phyloP scores from a whole-genome alignment of 2,329 filamentous ascomycete genomes.

The Plectosphaerella sp. region DNA sequence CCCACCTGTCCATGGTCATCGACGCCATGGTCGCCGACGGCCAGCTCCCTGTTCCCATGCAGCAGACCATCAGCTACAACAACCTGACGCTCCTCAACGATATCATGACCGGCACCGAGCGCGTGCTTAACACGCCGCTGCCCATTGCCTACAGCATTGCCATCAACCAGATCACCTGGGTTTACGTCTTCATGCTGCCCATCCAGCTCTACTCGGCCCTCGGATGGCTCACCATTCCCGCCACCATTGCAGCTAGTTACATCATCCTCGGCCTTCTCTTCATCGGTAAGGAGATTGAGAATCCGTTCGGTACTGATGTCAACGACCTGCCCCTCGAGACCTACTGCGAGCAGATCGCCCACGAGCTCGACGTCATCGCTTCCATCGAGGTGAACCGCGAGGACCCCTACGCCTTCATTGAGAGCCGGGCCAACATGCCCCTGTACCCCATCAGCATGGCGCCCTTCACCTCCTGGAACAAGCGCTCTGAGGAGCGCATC shows the following conservation, averaged over 20 bases:
- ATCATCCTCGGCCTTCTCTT: slow-evolving; percentile 73
- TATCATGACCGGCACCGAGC: slow-evolving; percentile 66
- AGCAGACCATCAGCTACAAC: slow-evolving; percentile 58
- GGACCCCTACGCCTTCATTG: slow-evolving; percentile 26
- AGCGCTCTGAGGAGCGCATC: slow-evolving; percentile 34
- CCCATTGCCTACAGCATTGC: slow-evolving; percentile 80
- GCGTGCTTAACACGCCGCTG: slow-evolving; percentile 76
- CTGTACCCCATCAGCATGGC: slow-evolving; percentile 50
- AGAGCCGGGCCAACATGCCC: slow-evolving; percentile 41
- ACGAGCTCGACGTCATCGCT: slow-evolving; percentile 71
- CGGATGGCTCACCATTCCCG: slow-evolving; percentile 73
- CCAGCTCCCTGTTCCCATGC: slow-evolving; percentile 51
- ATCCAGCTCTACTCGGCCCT: slow-evolving; percentile 70
- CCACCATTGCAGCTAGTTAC: slow-evolving; percentile 67
- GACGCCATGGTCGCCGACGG: slow-evolving; percentile 54
- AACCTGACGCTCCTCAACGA: slow-evolving; percentile 65
- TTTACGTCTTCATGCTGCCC: slow-evolving; percentile 75
- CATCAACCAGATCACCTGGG: slow-evolving; percentile 81
- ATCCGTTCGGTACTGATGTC: slow-evolving; percentile 79
- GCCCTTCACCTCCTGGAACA: slow-evolving; percentile 30
- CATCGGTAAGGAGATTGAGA: slow-evolving; percentile 80
- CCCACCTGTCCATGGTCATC: slow-evolving; percentile 63
- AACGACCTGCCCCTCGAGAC: slow-evolving; percentile 75
- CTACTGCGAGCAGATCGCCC: slow-evolving; percentile 70
- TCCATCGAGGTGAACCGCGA: slow-evolving; percentile 11